A percentile compares a stretch with the other conserved stretches of the same genome.
These are phyloP conservation scores for Oidium heveae DNA, from an alignment of 2,329 filamentous ascomycete genomes.

Conservation along the genomic window DNA sequence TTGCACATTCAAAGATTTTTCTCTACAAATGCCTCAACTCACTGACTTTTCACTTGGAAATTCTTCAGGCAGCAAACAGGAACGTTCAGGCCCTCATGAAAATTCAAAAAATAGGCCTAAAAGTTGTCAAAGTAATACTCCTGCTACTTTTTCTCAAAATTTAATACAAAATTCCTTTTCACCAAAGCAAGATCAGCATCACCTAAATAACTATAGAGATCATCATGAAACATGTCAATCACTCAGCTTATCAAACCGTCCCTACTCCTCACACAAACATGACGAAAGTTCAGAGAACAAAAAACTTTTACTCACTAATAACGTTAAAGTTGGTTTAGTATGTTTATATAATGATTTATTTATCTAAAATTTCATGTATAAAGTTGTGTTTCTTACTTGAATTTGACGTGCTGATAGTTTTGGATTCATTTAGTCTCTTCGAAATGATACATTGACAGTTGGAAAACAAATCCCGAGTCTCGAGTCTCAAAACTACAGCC, in stretches of 20 bases:
- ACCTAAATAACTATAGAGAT: no score
- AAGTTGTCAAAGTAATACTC: neutral
- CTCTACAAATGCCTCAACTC: constrained; percentile 11
- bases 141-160: neutral
- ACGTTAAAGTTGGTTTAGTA: constrained; percentile 40
- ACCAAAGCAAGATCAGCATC: no score
- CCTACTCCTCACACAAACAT: constrained; percentile 11
- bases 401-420: no score
- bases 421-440: no score
- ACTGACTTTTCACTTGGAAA: constrained; percentile 7
- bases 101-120: constrained; percentile 42
- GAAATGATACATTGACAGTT: no score
- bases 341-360: constrained; percentile 16
- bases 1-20: constrained; percentile 6
- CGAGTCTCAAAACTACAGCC: neutral
- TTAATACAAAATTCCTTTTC: no score
- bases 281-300: constrained; percentile 41
- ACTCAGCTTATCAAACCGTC: constrained; percentile 8
- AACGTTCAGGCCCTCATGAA: constrained; percentile 58
- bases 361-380: no score
- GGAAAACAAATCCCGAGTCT: no score
- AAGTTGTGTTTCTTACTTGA: no score
- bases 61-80: constrained; percentile 40
- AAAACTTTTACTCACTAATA: constrained; percentile 27
- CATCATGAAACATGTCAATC: neutral